Percentiles rank a stretch among this genome's conserved stretches.
Evolutionary conservation across 2,329 filamentous ascomycete genomes (phyloP).

Genomic region (Colletotrichum acutatum): DNA sequence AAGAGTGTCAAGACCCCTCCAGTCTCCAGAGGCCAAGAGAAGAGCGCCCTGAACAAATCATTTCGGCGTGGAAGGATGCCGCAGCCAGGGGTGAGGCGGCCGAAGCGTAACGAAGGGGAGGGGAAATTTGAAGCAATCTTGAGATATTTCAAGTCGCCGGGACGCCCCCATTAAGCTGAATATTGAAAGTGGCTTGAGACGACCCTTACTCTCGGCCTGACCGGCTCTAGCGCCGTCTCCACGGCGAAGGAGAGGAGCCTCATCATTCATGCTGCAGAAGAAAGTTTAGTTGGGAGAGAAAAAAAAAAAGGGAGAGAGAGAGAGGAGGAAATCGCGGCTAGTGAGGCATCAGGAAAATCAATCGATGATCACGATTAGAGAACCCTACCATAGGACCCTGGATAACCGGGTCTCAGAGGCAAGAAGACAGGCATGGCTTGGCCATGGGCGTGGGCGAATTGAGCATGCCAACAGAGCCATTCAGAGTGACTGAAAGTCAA

Average conservation of each 20-base stretch:
- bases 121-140: conserved; percentile 27
- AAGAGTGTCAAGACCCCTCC: too few species aligned
- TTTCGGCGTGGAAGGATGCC: conserved; percentile 1
- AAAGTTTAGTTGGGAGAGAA: conserved; percentile 4
- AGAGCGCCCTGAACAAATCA: neutral
- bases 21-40: too few species aligned
- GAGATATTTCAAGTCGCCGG: conserved; percentile 20
- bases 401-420: neutral
- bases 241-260: conserved; percentile 24
- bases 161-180: conserved; percentile 13
- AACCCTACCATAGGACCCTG: conserved; percentile 13
- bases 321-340: neutral
- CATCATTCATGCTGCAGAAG: neutral
- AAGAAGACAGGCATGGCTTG: conserved; percentile 6
- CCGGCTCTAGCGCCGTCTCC: conserved; percentile 31
- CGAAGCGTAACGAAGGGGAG: neutral
- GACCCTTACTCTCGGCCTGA: conserved; percentile 33
- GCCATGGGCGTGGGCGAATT: neutral
- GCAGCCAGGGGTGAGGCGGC: neutral
- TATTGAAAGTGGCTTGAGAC: conserved; percentile 31
- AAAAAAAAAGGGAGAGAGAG: neutral
- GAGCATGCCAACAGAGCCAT: conserved; percentile 1
- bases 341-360: conserved; percentile 3
- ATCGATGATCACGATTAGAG: conserved; percentile 26
- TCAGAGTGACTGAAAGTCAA: conserved; percentile 8